Evolutionary conservation across 164 flowering plant genomes (phyloP).

Genomic region (Nymphaea colorata): DNA sequence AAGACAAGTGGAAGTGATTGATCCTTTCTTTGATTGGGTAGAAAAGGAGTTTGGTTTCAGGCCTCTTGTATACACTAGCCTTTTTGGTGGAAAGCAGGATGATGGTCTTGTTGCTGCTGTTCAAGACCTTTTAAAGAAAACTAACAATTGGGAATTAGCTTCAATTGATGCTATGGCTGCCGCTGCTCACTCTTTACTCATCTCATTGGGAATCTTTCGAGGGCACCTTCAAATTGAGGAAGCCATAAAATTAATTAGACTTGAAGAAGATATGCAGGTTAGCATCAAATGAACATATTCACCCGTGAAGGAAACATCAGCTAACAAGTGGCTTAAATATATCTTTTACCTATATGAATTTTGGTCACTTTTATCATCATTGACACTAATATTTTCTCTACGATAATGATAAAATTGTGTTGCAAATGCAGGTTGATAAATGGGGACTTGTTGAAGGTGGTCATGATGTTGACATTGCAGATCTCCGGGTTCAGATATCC

Average conservation of each 20-base stretch:
- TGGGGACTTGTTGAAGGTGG: conserved; percentile 99
- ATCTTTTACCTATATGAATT: neutral
- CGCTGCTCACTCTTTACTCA: conserved; percentile 72
- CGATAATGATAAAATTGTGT: neutral
- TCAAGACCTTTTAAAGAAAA: conserved; percentile 48
- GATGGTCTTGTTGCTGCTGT: conserved; percentile 61
- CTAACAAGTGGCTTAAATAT: no score
- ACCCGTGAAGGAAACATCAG: no score
- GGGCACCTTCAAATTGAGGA: conserved; percentile 76
- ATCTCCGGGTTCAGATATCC: conserved; percentile 79
- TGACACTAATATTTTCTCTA: neutral
- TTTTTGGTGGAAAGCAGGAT: conserved; percentile 90
- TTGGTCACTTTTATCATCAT: neutral
- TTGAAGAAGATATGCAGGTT: conserved; percentile 96
- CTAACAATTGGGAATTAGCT: conserved; percentile 74
- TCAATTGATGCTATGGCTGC: conserved; percentile 86
- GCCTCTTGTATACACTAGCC: conserved; percentile 64
- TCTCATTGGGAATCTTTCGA: conserved; percentile 54
- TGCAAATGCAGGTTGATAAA: conserved; percentile 43
- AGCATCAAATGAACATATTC: neutral
- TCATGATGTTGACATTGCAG: conserved; percentile 92
- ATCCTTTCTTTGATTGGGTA: conserved; percentile 79
- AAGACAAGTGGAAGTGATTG: conserved; percentile 67
- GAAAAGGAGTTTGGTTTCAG: conserved; percentile 74
- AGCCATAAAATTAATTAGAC: conserved; percentile 75